These are phyloP conservation scores for Apiospora koreana DNA, from an alignment of 2,329 filamentous ascomycete genomes.

Conservation along the genomic window DNA sequence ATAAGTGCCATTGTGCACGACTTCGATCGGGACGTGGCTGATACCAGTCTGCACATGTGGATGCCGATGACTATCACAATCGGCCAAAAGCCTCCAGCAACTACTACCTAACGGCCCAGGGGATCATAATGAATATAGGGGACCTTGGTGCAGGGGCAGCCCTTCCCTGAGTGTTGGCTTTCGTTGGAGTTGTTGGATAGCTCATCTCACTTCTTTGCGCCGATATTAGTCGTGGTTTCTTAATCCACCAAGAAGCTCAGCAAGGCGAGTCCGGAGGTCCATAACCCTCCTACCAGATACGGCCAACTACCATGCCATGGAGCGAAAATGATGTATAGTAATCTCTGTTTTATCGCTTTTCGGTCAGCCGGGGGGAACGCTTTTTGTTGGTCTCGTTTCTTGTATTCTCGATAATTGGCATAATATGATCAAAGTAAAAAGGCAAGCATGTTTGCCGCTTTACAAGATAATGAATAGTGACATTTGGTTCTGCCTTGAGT, in stretches of 20 bases:
- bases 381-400: background rate
- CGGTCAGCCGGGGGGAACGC: background rate
- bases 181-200: background rate
- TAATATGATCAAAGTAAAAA: background rate
- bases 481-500: background rate
- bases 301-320: background rate
- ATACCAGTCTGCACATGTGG: conserved; percentile 13
- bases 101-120: background rate
- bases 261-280: background rate
- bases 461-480: background rate
- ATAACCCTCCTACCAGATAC: background rate
- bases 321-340: background rate
- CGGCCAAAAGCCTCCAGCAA: background rate
- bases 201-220: background rate
- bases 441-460: background rate
- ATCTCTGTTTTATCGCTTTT: background rate
- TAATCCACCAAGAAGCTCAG: background rate
- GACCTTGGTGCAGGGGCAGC: background rate
- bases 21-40: conserved; percentile 4
- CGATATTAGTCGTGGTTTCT: background rate
- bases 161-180: background rate
- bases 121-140: background rate
- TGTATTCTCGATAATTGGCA: background rate
- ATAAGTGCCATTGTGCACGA: conserved; percentile 12
- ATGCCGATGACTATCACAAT: background rate